A percentile compares a stretch with the other conserved stretches of the same genome.
Conservation (phyloP, 2,329 filamentous ascomycete genomes). For the Trichophaea hybrida region DNA sequence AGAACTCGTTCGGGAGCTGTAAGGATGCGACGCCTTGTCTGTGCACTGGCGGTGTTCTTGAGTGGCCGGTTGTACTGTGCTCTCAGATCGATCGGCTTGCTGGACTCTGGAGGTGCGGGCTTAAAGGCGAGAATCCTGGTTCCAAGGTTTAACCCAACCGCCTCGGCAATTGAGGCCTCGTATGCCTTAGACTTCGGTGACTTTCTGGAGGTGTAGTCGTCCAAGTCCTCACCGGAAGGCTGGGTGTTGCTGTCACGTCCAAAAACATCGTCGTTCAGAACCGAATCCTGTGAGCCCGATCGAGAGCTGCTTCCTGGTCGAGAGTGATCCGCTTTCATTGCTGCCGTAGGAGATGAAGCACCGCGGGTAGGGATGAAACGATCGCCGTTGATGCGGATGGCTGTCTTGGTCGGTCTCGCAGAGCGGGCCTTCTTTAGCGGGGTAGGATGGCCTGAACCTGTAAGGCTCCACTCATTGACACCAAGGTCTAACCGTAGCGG, state of each 20-base stretch:
- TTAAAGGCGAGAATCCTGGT: slow-evolving; percentile 97
- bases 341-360: slow-evolving; percentile 73
- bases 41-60: slow-evolving; percentile 59
- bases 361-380: slow-evolving; percentile 91
- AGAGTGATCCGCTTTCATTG: slow-evolving; percentile 59
- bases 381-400: slow-evolving; percentile 65
- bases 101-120: slow-evolving; percentile 92
- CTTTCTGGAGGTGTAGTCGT: slow-evolving; percentile 47
- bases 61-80: slow-evolving; percentile 96
- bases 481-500: slow-evolving; percentile 81
- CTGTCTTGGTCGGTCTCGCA: slow-evolving; percentile 52
- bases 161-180: slow-evolving; percentile 76
- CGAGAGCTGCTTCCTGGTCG: slow-evolving; percentile 2
- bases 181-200: slow-evolving; percentile 72
- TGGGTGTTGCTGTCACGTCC: not conserved
- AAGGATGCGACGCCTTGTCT: slow-evolving; percentile 79
- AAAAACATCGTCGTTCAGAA: slow-evolving; percentile 42
- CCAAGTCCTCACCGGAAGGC: slow-evolving; percentile 26
- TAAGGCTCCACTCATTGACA: slow-evolving; percentile 82
- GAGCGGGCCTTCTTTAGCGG: slow-evolving; percentile 43
- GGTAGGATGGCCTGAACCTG: slow-evolving; percentile 59
- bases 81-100: slow-evolving; percentile 91
- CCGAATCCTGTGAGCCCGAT: not conserved
- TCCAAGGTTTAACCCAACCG: slow-evolving; percentile 84
- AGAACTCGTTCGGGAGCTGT: slow-evolving; percentile 92